Percentiles rank a stretch among this genome's conserved stretches.
Evolutionary conservation across 306 rosid species (phyloP).

Genomic region (Delonix regia): DNA sequence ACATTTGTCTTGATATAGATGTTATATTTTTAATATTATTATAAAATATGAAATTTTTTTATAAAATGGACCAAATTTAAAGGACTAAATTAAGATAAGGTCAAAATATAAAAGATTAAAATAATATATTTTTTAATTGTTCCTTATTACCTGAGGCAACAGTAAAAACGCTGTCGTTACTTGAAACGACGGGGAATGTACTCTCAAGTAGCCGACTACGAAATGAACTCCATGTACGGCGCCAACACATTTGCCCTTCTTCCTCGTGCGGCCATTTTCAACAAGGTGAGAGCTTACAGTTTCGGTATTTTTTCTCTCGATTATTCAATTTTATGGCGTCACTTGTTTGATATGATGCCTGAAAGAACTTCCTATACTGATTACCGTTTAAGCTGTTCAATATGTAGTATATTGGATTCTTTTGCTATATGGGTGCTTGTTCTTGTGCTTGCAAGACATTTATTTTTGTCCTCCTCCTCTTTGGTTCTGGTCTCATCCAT

Average conservation of each 20-base stretch:
- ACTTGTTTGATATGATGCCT: constrained; percentile 9
- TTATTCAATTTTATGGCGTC: background rate
- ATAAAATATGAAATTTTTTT: too few relatives aligned
- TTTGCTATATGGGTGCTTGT: background rate
- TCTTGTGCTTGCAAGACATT: background rate
- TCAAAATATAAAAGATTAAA: too few relatives aligned
- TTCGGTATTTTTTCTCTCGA: background rate
- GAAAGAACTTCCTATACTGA: background rate
- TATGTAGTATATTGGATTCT: background rate
- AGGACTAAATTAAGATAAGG: too few relatives aligned
- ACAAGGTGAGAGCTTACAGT: background rate
- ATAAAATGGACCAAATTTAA: too few relatives aligned
- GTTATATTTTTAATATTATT: too few relatives aligned
- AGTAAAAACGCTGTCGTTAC: too few relatives aligned
- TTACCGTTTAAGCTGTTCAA: background rate
- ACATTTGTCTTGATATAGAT: too few relatives aligned
- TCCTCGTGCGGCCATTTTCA: background rate
- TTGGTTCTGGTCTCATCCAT: background rate
- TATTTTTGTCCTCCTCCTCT: background rate
- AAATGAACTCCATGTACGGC: background rate
- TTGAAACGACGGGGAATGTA: too few relatives aligned
- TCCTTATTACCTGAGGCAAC: too few relatives aligned
- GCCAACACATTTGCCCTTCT: background rate
- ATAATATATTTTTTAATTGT: too few relatives aligned
- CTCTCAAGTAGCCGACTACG: background rate